phyloP scores from a whole-genome alignment of 768 basidiomycete genomes.

The Xerocomellus dryophilus region DNA sequence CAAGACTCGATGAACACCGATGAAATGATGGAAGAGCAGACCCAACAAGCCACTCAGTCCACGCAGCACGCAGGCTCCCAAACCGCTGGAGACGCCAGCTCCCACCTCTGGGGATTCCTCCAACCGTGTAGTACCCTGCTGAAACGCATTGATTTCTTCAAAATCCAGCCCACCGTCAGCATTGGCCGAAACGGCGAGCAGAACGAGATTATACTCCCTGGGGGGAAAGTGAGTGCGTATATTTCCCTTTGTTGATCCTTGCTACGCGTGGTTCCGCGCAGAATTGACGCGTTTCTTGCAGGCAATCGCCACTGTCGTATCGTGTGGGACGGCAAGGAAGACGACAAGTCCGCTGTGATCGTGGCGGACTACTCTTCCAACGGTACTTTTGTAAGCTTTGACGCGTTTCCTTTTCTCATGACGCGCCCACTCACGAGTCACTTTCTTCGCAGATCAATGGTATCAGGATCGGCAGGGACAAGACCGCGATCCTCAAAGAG shows the following conservation, averaged over 20 bases:
- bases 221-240: conserved; percentile 69
- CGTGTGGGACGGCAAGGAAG: conserved; percentile 35
- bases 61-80: conserved; percentile 38
- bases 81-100: conserved; percentile 15
- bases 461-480: conserved; percentile 37
- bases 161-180: conserved; percentile 43
- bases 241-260: background rate
- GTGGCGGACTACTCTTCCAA: conserved; percentile 40
- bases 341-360: conserved; percentile 31
- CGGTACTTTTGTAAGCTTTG: conserved; percentile 39
- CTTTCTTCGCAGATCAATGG: conserved; percentile 37
- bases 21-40: conserved; percentile 31
- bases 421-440: conserved; percentile 10
- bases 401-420: conserved; percentile 17
- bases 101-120: conserved; percentile 67
- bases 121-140: conserved; percentile 56
- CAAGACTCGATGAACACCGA: conserved; percentile 27
- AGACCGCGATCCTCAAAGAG: conserved; percentile 42
- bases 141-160: conserved; percentile 61
- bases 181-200: conserved; percentile 51
- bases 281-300: conserved; percentile 32
- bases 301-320: conserved; percentile 39
- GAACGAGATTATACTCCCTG: conserved; percentile 58
- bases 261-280: conserved; percentile 13
- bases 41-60: conserved; percentile 40